These are phyloP conservation scores for Glonium stellatum DNA, from an alignment of 495 filamentous ascomycete species.

Conservation along the genomic window DNA sequence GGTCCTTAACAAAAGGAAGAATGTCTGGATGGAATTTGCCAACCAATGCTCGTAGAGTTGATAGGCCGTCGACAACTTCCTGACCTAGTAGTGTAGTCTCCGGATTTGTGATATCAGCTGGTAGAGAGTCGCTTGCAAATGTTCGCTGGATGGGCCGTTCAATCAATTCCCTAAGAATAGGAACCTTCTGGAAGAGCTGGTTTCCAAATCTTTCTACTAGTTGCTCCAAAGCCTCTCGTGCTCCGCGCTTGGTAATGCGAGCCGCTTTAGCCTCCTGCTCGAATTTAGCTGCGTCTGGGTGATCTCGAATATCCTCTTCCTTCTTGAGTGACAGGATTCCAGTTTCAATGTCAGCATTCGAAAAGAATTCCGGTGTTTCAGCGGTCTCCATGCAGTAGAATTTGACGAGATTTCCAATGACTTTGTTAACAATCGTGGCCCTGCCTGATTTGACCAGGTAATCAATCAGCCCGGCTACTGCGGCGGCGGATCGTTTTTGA, in stretches of 20 bases:
- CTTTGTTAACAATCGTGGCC: conserved; percentile 79
- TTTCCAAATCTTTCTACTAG: conserved; percentile 69
- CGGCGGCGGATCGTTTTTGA: conserved; percentile 77
- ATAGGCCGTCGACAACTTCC: conserved; percentile 87
- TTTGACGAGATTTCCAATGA: conserved; percentile 86
- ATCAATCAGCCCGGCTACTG: conserved; percentile 76
- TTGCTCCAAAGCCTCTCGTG: conserved; percentile 91
- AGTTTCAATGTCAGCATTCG: conserved; percentile 64
- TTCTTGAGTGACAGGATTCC: conserved; percentile 87
- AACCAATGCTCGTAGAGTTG: conserved; percentile 80
- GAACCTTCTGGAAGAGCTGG: conserved; percentile 68
- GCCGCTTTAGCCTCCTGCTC: conserved; percentile 80
- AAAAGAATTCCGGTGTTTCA: conserved; percentile 89
- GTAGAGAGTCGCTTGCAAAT: conserved; percentile 62
- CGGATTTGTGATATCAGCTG: conserved; percentile 59
- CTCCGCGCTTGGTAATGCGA: conserved; percentile 79
- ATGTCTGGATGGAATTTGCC: conserved; percentile 71
- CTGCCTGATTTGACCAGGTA: conserved; percentile 71
- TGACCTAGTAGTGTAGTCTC: conserved; percentile 72
- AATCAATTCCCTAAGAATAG: conserved; percentile 71
- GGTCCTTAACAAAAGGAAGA: conserved; percentile 65
- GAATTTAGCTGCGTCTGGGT: conserved; percentile 80
- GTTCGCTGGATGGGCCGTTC: conserved; percentile 68
- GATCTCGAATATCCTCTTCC: conserved; percentile 92
- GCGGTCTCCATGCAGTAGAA: conserved; percentile 96